phyloP scores from a whole-genome alignment of 768 basidiomycete species.

The Pleurotus eryngii region DNA sequence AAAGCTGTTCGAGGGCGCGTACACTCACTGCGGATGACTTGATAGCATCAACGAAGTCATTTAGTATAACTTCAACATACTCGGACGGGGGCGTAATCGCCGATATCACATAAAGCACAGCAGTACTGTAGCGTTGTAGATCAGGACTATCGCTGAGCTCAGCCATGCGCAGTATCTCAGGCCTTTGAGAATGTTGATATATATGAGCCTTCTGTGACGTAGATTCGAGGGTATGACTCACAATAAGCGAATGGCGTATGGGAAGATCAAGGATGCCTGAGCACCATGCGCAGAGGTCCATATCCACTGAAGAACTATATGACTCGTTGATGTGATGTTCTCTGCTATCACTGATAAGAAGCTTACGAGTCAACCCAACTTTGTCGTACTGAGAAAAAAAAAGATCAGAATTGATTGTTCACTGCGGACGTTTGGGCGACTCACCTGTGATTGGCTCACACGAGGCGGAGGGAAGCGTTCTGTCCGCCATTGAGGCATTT shows the following conservation, averaged over 20 bases:
- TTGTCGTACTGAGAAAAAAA: slow-evolving; percentile 67
- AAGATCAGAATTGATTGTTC: slow-evolving; percentile 9
- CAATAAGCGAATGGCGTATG: slow-evolving; percentile 76
- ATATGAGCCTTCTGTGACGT: background rate
- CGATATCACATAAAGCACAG: slow-evolving; percentile 78
- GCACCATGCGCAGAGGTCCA: slow-evolving; percentile 75
- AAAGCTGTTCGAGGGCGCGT: slow-evolving; percentile 9
- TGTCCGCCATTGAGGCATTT: slow-evolving; percentile 67
- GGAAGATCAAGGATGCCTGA: slow-evolving; percentile 72
- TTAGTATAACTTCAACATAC: slow-evolving; percentile 58
- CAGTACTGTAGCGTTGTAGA: slow-evolving; percentile 75
- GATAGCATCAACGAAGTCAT: slow-evolving; percentile 65
- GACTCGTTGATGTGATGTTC: slow-evolving; percentile 14
- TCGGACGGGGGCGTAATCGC: slow-evolving; percentile 72
- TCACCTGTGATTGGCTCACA: slow-evolving; percentile 75
- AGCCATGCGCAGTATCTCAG: slow-evolving; percentile 86
- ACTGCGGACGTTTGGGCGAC: slow-evolving; percentile 11
- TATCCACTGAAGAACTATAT: slow-evolving; percentile 74
- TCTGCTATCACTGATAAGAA: background rate
- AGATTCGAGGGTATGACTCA: slow-evolving; percentile 34
- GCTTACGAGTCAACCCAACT: slow-evolving; percentile 76
- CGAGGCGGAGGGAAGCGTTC: slow-evolving; percentile 83
- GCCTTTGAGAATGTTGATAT: slow-evolving; percentile 40
- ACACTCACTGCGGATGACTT: slow-evolving; percentile 68
- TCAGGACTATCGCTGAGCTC: slow-evolving; percentile 86